phyloP scores from a whole-genome alignment of 2,329 filamentous ascomycete genomes.

The Mycosphaerelloides madeirae region DNA sequence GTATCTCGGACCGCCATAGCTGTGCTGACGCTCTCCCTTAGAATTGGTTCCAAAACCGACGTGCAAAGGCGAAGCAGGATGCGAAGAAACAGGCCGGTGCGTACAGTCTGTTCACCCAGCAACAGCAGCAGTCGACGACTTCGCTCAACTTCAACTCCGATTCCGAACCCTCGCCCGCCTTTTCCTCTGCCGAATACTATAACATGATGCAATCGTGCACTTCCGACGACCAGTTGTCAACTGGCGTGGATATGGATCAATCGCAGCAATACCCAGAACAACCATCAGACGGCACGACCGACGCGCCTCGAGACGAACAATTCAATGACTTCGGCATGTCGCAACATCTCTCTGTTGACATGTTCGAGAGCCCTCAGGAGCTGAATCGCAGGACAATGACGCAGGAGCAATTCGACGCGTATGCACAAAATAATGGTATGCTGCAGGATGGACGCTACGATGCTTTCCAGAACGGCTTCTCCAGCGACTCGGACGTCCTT shows the following conservation, averaged over 20 bases:
- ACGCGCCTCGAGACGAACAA: slow-evolving; percentile 4
- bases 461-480: slow-evolving; percentile 13
- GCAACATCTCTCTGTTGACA: slow-evolving; percentile 15
- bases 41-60: slow-evolving; percentile 53
- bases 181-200: slow-evolving; percentile 28
- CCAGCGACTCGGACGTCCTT: slow-evolving; percentile 15
- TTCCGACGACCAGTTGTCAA: slow-evolving; percentile 14
- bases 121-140: slow-evolving; percentile 7
- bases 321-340: slow-evolving; percentile 8
- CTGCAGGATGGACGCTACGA: slow-evolving; percentile 15
- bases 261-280: neutral
- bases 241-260: slow-evolving; percentile 3
- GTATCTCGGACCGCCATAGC: neutral
- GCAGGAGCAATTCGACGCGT: slow-evolving; percentile 35
- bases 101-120: slow-evolving; percentile 22
- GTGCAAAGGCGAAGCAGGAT: slow-evolving; percentile 51
- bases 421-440: slow-evolving; percentile 24
- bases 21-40: slow-evolving; percentile 26
- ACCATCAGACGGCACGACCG: slow-evolving; percentile 1
- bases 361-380: slow-evolving; percentile 32
- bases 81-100: slow-evolving; percentile 41
- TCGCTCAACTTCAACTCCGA: slow-evolving; percentile 26
- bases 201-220: slow-evolving; percentile 29
- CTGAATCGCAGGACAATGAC: slow-evolving; percentile 34
- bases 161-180: slow-evolving; percentile 30